Evolutionary conservation across 1,284 basidiomycete genomes (phyloP).

Genomic region (Cryptococcus sp.): DNA sequence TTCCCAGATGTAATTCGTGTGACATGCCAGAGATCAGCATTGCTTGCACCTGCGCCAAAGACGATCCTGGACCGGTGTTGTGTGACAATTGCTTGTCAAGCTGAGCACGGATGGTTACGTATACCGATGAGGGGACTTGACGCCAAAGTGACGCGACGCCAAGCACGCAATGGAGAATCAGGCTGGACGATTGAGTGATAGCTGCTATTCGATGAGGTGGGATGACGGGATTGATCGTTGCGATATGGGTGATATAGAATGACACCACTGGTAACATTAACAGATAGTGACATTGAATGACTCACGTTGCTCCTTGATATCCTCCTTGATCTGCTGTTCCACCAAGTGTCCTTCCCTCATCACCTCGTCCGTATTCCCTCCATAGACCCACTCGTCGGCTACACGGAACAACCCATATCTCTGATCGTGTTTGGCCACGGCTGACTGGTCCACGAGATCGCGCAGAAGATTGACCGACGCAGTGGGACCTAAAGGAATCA

Average conservation of each 20-base stretch:
- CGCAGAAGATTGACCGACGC: constrained; percentile 9
- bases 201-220: constrained; percentile 10
- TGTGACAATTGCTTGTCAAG: constrained; percentile 4
- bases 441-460: constrained; percentile 8
- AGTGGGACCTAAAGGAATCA: constrained; percentile 10
- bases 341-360: constrained; percentile 10
- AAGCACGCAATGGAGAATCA: constrained; percentile 9
- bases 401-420: constrained; percentile 15
- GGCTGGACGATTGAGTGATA: constrained; percentile 1
- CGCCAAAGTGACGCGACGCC: constrained; percentile 12
- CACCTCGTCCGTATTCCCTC: constrained; percentile 9
- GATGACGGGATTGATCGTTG: constrained; percentile 16
- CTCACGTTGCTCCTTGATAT: constrained; percentile 11
- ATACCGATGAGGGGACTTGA: constrained; percentile 12
- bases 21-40: constrained; percentile 16
- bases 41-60: constrained; percentile 10
- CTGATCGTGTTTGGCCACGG: constrained; percentile 10
- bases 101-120: constrained; percentile 5
- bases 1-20: constrained; percentile 16
- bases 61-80: constrained; percentile 7
- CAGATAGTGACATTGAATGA: not conserved
- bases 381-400: constrained; percentile 15
- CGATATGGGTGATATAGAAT: constrained; percentile 13
- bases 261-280: constrained; percentile 3
- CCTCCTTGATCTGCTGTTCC: constrained; percentile 13